phyloP scores from a whole-genome alignment of 495 filamentous ascomycete genomes.

The Penicillium cosmopolitanum region DNA sequence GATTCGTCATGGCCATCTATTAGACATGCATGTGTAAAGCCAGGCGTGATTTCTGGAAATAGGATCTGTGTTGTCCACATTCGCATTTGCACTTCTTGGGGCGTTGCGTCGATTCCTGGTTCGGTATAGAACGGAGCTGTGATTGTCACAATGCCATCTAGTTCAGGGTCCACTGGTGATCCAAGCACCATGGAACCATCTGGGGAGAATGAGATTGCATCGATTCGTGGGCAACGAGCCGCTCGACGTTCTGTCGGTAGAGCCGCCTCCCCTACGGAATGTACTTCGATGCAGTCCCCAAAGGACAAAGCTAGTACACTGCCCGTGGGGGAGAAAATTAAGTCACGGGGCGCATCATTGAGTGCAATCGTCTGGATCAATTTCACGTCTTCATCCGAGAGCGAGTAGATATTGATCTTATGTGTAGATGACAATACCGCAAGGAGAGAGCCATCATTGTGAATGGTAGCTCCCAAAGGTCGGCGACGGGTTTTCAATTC shows the following conservation, averaged over 20 bases:
- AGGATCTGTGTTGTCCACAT: slow-evolving; percentile 90
- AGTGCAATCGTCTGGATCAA: slow-evolving; percentile 70
- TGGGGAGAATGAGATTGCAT: slow-evolving; percentile 77
- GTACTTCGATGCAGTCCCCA: slow-evolving; percentile 83
- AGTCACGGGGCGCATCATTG: slow-evolving; percentile 74
- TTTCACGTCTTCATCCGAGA: slow-evolving; percentile 62
- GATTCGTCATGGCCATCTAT: slow-evolving; percentile 69
- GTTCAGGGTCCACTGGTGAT: slow-evolving; percentile 65
- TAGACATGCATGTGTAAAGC: slow-evolving; percentile 76
- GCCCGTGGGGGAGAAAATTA: slow-evolving; percentile 80
- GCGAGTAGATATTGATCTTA: slow-evolving; percentile 79
- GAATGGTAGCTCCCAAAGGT: slow-evolving; percentile 76
- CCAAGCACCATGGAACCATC: slow-evolving; percentile 87
- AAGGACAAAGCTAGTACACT: slow-evolving; percentile 85
- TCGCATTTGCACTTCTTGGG: slow-evolving; percentile 68
- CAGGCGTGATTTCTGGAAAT: slow-evolving; percentile 75
- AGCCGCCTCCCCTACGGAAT: slow-evolving; percentile 67
- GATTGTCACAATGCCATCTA: slow-evolving; percentile 74
- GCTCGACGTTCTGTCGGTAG: slow-evolving; percentile 71
- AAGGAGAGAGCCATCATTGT: slow-evolving; percentile 75
- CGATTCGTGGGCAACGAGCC: slow-evolving; percentile 80
- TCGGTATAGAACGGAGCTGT: slow-evolving; percentile 77
- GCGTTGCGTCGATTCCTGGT: slow-evolving; percentile 47
- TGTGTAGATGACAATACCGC: slow-evolving; percentile 82
- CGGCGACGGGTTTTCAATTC: slow-evolving; percentile 80